Evolutionary conservation across 805 yeast species (phyloP).

Genomic region (Kodamaea leandrae): DNA sequence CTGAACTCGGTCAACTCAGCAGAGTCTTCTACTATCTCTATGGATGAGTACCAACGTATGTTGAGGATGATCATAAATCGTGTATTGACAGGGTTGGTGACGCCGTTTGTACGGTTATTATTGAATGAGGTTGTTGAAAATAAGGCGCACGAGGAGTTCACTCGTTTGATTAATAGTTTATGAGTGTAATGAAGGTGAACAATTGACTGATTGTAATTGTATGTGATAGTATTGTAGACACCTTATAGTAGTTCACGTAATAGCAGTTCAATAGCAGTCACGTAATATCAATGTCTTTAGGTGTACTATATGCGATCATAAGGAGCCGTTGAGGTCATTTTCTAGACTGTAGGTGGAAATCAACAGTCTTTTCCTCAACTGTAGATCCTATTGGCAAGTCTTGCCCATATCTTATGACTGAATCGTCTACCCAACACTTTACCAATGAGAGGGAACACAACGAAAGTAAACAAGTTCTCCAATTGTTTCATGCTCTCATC

Average conservation of each 20-base stretch:
- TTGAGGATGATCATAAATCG: conserved; percentile 27
- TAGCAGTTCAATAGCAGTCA: no score
- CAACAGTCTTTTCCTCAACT: neutral
- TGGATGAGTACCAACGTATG: conserved; percentile 32
- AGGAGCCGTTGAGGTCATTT: no score
- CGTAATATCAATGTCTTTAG: no score
- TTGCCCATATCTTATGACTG: conserved; percentile 34
- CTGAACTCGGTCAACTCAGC: conserved; percentile 24
- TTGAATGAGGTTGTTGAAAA: conserved; percentile 32
- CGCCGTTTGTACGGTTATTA: conserved; percentile 34
- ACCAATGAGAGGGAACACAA: conserved; percentile 65
- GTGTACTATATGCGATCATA: no score
- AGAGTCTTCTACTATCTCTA: conserved; percentile 20
- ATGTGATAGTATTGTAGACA: no score
- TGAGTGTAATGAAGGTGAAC: conserved; percentile 6
- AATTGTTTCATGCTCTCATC: conserved; percentile 64
- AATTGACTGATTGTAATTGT: no score
- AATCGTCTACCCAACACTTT: conserved; percentile 63
- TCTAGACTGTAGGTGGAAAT: neutral
- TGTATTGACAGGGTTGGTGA: conserved; percentile 34
- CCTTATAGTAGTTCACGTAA: no score
- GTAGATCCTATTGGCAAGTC: conserved; percentile 8
- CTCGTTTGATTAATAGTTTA: conserved; percentile 25
- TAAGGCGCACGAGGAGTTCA: conserved; percentile 29
- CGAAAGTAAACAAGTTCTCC: conserved; percentile 53